These are phyloP conservation scores for Penicilliopsis zonata DNA, from an alignment of 495 filamentous ascomycete genomes.

Conservation along the genomic window DNA sequence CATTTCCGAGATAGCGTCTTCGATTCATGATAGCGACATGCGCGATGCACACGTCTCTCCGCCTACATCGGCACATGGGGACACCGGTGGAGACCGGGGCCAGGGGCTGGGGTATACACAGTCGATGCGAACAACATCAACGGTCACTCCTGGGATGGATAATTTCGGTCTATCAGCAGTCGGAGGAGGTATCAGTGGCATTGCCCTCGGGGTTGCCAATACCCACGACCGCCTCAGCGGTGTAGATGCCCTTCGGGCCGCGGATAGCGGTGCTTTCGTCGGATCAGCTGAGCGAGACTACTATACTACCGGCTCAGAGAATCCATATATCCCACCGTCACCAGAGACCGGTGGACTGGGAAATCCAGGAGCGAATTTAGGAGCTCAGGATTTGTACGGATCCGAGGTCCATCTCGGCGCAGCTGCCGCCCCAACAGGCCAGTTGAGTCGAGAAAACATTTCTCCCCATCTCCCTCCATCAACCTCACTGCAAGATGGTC, in stretches of 20 bases:
- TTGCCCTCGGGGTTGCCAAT: constrained; percentile 64
- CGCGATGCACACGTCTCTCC: constrained; percentile 3
- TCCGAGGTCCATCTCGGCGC: constrained; percentile 24
- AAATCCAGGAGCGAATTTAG: constrained; percentile 18
- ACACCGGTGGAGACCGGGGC: constrained; percentile 5
- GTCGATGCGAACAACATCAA: constrained; percentile 31
- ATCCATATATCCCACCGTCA: constrained; percentile 29
- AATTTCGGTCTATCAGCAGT: constrained; percentile 59
- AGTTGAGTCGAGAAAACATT: constrained; percentile 20
- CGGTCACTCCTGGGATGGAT: constrained; percentile 60
- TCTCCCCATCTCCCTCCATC: constrained; percentile 18
- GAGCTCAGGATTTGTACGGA: constrained; percentile 22
- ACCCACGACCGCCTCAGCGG: constrained; percentile 62
- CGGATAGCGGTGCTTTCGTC: constrained; percentile 22
- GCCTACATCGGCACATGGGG: constrained; percentile 6
- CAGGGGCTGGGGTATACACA: constrained; percentile 12
- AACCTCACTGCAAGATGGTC: constrained; percentile 33
- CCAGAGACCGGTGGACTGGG: constrained; percentile 8
- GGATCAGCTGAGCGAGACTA: constrained; percentile 34
- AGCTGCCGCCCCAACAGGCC: constrained; percentile 23
- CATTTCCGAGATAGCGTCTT: constrained; percentile 5
- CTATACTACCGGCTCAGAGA: constrained; percentile 30
- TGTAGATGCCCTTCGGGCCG: constrained; percentile 48
- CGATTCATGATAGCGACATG: background rate
- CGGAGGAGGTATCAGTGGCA: constrained; percentile 67